These are phyloP conservation scores for Gentiana macrophylla DNA, from an alignment of 257 asterid genomes.

Conservation along the genomic window DNA sequence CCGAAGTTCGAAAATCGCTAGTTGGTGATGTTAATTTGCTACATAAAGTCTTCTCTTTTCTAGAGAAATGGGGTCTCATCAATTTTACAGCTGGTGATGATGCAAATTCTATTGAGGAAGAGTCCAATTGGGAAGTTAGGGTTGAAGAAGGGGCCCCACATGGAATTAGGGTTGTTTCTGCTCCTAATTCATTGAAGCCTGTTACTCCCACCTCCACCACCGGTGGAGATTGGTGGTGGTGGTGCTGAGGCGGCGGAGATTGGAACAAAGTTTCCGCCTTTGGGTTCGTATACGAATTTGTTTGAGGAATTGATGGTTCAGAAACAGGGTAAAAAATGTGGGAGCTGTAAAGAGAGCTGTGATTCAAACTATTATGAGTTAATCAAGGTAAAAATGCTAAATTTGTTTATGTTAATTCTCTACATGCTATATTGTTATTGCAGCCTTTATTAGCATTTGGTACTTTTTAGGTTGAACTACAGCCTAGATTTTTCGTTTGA, in stretches of 20 bases:
- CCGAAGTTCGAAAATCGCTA: slow-evolving; percentile 74
- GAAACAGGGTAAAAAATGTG: slow-evolving; percentile 39
- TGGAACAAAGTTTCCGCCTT: slow-evolving; percentile 56
- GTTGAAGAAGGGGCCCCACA: slow-evolving; percentile 90
- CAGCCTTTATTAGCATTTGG: not conserved
- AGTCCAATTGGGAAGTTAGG: slow-evolving; percentile 55
- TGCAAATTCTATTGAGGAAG: slow-evolving; percentile 19
- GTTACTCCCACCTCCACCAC: slow-evolving; percentile 34
- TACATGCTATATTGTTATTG: not conserved
- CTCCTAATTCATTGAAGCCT: slow-evolving; percentile 79
- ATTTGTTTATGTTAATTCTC: not conserved
- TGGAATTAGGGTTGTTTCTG: slow-evolving; percentile 88
- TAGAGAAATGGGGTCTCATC: slow-evolving; percentile 87
- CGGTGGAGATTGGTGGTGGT: slow-evolving; percentile 27
- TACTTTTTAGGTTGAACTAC: not conserved
- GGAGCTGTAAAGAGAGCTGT: slow-evolving; percentile 58
- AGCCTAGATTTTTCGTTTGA: not conserved
- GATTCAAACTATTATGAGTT: slow-evolving; percentile 35
- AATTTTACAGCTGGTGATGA: slow-evolving; percentile 32
- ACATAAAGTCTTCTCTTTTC: slow-evolving; percentile 71
- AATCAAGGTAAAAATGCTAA: slow-evolving; percentile 36
- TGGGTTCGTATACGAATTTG: slow-evolving; percentile 79
- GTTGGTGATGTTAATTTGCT: slow-evolving; percentile 71
- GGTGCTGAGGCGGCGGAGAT: slow-evolving; percentile 38
- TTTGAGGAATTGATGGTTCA: slow-evolving; percentile 50